Percentiles rank a stretch among this genome's conserved stretches.
phyloP scores from a whole-genome alignment of 75 land plant species.

The Sequoiadendron giganteum region DNA sequence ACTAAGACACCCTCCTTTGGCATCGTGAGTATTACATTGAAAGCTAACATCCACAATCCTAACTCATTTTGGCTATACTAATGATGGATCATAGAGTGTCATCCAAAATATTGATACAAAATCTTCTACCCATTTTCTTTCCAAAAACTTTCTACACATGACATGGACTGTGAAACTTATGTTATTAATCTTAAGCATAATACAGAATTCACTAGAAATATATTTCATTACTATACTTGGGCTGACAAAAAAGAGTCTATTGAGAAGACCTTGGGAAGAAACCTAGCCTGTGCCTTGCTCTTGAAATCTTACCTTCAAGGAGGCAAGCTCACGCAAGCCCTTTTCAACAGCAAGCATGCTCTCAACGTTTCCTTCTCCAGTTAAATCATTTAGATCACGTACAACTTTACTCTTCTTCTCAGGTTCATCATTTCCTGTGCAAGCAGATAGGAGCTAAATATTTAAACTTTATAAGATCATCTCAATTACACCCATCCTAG shows the following conservation, averaged over 20 bases:
- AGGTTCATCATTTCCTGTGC: conserved; percentile 32
- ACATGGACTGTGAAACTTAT: neutral
- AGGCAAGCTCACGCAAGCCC: conserved; percentile 86
- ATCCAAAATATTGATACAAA: too few relatives aligned
- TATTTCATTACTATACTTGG: neutral
- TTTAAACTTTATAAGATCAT: neutral
- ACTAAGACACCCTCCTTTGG: too few relatives aligned
- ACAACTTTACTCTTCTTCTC: conserved; percentile 36
- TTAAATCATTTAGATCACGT: conserved; percentile 72
- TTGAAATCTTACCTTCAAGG: conserved; percentile 68
- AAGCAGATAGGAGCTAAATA: neutral
- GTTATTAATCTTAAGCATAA: neutral
- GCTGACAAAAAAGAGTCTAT: neutral
- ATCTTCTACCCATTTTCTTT: too few relatives aligned
- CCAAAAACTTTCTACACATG: neutral
- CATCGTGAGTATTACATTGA: too few relatives aligned
- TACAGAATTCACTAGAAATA: neutral
- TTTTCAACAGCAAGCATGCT: conserved; percentile 96
- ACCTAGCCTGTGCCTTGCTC: neutral
- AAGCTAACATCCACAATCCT: too few relatives aligned
- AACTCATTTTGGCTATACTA: too few relatives aligned
- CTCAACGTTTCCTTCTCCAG: conserved; percentile 95
- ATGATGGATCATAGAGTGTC: too few relatives aligned
- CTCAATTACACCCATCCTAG: neutral
- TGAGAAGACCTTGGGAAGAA: neutral